These are phyloP conservation scores for Argentina anserina DNA, from an alignment of 306 rosid species.

Conservation along the genomic window DNA sequence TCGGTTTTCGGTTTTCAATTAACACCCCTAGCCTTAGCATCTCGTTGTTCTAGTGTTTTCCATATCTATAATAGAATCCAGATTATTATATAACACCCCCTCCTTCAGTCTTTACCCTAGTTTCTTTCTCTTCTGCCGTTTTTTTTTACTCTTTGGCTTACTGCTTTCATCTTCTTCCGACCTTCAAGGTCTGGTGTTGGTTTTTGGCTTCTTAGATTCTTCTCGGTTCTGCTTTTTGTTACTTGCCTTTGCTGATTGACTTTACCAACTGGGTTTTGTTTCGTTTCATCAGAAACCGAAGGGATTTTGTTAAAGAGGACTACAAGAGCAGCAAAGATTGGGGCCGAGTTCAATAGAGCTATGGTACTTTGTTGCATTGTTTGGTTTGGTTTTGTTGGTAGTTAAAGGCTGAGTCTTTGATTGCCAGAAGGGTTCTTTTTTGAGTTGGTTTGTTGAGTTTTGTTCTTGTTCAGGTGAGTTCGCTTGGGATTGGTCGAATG, in stretches of 20 bases:
- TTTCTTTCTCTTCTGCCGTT: neutral
- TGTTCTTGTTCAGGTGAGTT: constrained; percentile 32
- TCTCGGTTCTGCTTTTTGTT: neutral
- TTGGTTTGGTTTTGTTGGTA: neutral
- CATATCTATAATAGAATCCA: neutral
- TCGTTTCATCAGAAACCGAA: neutral
- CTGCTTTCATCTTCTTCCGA: neutral
- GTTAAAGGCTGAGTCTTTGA: neutral
- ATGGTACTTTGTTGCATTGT: constrained; percentile 2
- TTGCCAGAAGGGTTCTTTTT: neutral
- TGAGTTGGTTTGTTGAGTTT: neutral
- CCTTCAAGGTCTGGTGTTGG: neutral
- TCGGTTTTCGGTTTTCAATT: too few species aligned
- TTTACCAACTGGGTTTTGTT: neutral
- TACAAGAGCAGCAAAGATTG: neutral
- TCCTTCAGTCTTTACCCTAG: constrained; percentile 1
- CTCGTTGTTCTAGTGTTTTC: neutral
- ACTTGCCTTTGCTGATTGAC: neutral
- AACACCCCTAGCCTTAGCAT: constrained; percentile 14
- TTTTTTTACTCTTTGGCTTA: too few species aligned
- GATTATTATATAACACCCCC: neutral
- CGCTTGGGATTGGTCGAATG: constrained; percentile 23
- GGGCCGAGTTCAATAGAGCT: neutral
- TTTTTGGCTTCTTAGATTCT: neutral
- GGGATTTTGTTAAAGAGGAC: neutral